Conservation (phyloP, 2,329 filamentous ascomycete species). For the Xylaria sp. region DNA sequence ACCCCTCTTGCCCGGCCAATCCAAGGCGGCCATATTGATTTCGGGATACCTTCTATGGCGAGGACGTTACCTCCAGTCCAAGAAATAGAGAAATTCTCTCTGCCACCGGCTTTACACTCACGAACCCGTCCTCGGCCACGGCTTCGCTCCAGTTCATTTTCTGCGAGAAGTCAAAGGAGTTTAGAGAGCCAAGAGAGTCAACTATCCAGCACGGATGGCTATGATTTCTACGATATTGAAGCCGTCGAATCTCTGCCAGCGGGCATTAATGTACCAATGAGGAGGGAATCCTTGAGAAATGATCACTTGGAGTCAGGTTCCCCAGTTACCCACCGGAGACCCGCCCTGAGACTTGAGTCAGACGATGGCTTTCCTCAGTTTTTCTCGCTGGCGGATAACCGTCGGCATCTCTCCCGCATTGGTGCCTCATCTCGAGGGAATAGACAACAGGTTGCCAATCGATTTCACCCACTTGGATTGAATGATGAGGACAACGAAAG, state of each 20-base stretch:
- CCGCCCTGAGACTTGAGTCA: conserved; percentile 47
- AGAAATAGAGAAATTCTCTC: conserved; percentile 46
- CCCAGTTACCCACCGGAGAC: conserved; percentile 28
- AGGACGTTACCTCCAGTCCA: conserved; percentile 43
- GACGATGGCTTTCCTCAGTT: conserved; percentile 54
- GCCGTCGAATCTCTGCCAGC: conserved; percentile 37
- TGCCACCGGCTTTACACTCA: conserved; percentile 44
- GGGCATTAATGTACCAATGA: conserved; percentile 50
- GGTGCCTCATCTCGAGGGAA: conserved; percentile 34
- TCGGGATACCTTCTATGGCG: conserved; percentile 30
- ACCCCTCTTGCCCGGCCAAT: conserved; percentile 55
- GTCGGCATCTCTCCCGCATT: conserved; percentile 35
- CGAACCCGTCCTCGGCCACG: conserved; percentile 38
- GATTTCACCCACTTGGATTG: conserved; percentile 6
- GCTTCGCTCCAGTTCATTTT: conserved; percentile 47
- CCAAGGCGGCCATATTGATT: conserved; percentile 32
- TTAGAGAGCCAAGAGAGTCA: conserved; percentile 47
- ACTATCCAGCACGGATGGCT: conserved; percentile 53
- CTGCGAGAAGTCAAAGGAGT: conserved; percentile 47
- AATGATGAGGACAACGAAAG: conserved; percentile 29
- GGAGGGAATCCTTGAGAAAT: conserved; percentile 35
- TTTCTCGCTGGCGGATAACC: conserved; percentile 52
- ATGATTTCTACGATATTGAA: conserved; percentile 62
- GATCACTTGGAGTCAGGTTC: conserved; percentile 34
- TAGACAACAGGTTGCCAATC: conserved; percentile 13